Evolutionary conservation across 768 basidiomycete species (phyloP), one percentile per base, ranked within the genome.

Genomic region (Suillus placidus): DNA sequence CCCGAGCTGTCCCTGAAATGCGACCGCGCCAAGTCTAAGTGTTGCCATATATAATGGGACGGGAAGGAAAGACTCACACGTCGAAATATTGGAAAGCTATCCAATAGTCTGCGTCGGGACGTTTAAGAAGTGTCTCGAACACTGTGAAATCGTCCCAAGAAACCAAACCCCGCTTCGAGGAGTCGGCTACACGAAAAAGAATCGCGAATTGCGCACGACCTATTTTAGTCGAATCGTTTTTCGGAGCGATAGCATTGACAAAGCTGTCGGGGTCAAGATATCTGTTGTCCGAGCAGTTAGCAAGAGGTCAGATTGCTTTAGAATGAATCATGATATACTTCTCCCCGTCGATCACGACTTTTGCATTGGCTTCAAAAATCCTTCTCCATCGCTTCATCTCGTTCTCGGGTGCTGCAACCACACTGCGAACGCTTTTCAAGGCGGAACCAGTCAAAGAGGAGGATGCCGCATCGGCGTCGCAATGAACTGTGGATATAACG

Each of bases 11-110:
- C 94, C 45, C 93, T 95, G 77, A 45, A 67, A 18, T 12, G 32
- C 43, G 66, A 34, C 54, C 26, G 58, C 60, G n/a, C n/a, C 43
- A 43, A 23, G 62, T 76, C 45, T 69, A 42, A 51, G 42, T 47
- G 38, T 10, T 38, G 40, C 12, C 5, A 10, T 1, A 35, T 45
- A 42, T 38, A n/a, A 52, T 34, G 47, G 66, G 52, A 54, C 37
- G 12, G 6, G n/a, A 35, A 37, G 4, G 30, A 37, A 35, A 62
- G 12, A 85, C 92, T 75, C 80, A 95, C 94, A 91, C 91, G 77
- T 97, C 95, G 77, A 97, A 97, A 75, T 93, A 96, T 75, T 93
- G 90, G 82, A 97, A 97, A 23, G 95, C 95, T 78, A 96, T 95
- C 85, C 92, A 94, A 78, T 97, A 96, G 76, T 98, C 95, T 37